These are phyloP conservation scores for Geotrichum macrosporum DNA, from an alignment of 1,139 yeast species.

Conservation along the genomic window DNA sequence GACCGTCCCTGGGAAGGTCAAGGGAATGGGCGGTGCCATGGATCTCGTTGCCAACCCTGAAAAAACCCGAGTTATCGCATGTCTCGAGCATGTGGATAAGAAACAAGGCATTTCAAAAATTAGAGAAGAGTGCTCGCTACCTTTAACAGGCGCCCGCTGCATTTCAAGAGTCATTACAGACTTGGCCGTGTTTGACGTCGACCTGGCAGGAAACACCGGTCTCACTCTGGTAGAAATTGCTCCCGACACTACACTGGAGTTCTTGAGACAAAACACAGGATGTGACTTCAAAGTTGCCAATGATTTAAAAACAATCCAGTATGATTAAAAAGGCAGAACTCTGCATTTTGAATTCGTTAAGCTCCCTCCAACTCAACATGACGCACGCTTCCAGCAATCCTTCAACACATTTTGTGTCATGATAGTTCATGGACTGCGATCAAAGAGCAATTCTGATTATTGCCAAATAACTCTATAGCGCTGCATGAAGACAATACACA, in stretches of 20 bases:
- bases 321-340: no score
- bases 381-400: no score
- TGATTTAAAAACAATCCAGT: constrained; percentile 30
- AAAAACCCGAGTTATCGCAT: constrained; percentile 43
- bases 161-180: constrained; percentile 47
- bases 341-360: no score
- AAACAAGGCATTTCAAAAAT: constrained; percentile 44
- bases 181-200: constrained; percentile 45
- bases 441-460: no score
- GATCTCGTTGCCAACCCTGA: constrained; percentile 47
- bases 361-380: no score
- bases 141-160: constrained; percentile 45
- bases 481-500: no score
- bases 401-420: no score
- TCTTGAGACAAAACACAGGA: constrained; percentile 40
- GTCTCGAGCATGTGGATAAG: constrained; percentile 46
- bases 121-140: constrained; percentile 41
- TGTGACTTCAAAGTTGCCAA: constrained; percentile 40
- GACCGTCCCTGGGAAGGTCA: constrained; percentile 46
- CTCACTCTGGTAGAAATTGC: constrained; percentile 42
- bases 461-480: no score
- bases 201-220: constrained; percentile 34
- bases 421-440: no score
- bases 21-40: constrained; percentile 52
- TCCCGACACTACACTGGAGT: constrained; percentile 40